Evolutionary conservation across 2,329 filamentous ascomycete genomes (phyloP).

Genomic region (Monosporascus sp.): DNA sequence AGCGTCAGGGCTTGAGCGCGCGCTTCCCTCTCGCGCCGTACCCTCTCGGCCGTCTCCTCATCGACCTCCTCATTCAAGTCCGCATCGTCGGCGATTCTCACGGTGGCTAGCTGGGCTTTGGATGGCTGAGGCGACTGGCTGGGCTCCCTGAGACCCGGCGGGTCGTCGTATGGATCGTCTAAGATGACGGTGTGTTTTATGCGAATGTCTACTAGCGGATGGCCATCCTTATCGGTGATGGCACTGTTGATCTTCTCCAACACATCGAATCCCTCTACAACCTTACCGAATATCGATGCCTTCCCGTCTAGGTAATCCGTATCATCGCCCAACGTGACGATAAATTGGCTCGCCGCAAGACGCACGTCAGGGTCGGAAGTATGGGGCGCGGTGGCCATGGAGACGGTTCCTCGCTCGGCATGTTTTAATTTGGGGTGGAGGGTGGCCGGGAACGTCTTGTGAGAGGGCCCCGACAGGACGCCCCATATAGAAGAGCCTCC

Average conservation of each 20-base stretch:
- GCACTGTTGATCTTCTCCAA: slow-evolving; percentile 89
- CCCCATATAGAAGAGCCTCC: slow-evolving; percentile 94
- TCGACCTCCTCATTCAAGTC: slow-evolving; percentile 66
- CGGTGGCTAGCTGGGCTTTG: slow-evolving; percentile 81
- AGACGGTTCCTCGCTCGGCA: slow-evolving; percentile 82
- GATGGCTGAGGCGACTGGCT: slow-evolving; percentile 75
- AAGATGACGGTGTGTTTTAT: slow-evolving; percentile 89
- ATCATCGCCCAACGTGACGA: slow-evolving; percentile 84
- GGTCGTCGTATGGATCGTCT: slow-evolving; percentile 89
- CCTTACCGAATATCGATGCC: slow-evolving; percentile 90
- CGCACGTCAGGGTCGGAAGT: slow-evolving; percentile 73
- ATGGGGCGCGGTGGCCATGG: slow-evolving; percentile 88
- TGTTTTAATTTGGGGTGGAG: slow-evolving; percentile 87
- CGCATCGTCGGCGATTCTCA: slow-evolving; percentile 87
- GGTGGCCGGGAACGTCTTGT: slow-evolving; percentile 76
- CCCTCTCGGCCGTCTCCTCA: slow-evolving; percentile 73
- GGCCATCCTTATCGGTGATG: slow-evolving; percentile 79
- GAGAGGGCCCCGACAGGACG: slow-evolving; percentile 61
- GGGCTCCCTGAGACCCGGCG: slow-evolving; percentile 68
- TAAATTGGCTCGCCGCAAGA: slow-evolving; percentile 85
- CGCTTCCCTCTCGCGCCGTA: slow-evolving; percentile 82
- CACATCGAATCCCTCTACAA: slow-evolving; percentile 92
- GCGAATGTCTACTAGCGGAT: slow-evolving; percentile 88
- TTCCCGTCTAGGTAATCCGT: slow-evolving; percentile 89
- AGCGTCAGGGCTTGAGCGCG: slow-evolving; percentile 89